Conservation (phyloP, 2,329 filamentous ascomycete species). For the Penicillium digitatum region DNA sequence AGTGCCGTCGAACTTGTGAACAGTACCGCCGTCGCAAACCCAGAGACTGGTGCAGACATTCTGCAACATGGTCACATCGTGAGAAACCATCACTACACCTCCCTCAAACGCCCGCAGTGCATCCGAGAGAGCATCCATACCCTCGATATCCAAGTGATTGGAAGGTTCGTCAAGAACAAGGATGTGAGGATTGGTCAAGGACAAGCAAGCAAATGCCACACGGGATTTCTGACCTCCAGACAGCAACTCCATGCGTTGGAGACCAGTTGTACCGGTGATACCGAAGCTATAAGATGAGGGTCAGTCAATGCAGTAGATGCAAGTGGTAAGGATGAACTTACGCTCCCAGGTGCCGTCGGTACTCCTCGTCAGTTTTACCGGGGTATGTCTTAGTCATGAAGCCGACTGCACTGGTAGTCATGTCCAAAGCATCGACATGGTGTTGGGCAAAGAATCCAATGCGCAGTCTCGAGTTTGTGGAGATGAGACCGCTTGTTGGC, state of each 20-base stretch:
- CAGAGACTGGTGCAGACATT: conserved; percentile 91
- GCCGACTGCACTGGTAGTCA: conserved; percentile 81
- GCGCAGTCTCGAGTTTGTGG: conserved; percentile 79
- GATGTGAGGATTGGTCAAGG: conserved; percentile 90
- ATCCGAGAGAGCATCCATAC: conserved; percentile 89
- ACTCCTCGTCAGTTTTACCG: conserved; percentile 91
- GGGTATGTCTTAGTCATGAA: conserved; percentile 95
- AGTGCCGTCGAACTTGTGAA: conserved; percentile 93
- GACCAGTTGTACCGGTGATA: conserved; percentile 87
- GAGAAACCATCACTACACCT: conserved; percentile 95
- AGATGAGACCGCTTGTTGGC: conserved; percentile 75
- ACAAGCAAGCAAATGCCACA: conserved; percentile 95
- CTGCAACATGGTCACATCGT: conserved; percentile 98
- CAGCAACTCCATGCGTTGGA: conserved; percentile 90
- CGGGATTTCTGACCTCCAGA: conserved; percentile 98
- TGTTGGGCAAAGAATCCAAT: conserved; percentile 98
- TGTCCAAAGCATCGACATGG: conserved; percentile 91
- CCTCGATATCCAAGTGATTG: conserved; percentile 98
- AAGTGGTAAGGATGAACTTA: conserved; percentile 50
- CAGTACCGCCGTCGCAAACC: conserved; percentile 91
- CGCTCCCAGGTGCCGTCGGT: conserved; percentile 88
- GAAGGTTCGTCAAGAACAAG: conserved; percentile 97
- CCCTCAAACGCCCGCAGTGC: conserved; percentile 85
- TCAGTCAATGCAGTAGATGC: not conserved
- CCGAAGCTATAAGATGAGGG: conserved; percentile 48